These are phyloP conservation scores for Chloranthus sessilifolius DNA, from an alignment of 164 flowering plant species.

Conservation along the genomic window DNA sequence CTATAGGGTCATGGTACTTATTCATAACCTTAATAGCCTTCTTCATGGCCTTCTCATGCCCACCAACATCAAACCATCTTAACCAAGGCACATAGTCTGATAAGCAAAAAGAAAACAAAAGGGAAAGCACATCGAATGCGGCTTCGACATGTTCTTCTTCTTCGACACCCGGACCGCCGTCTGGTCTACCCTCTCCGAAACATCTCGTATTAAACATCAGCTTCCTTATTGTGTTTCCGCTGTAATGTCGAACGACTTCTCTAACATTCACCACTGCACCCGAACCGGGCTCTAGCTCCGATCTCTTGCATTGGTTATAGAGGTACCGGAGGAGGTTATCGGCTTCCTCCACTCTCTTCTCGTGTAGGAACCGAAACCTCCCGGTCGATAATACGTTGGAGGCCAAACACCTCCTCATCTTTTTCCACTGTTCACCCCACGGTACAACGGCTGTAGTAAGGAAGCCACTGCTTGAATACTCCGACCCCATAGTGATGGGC, in stretches of 20 bases:
- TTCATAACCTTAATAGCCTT: constrained; percentile 12
- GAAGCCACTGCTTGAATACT: constrained; percentile 23
- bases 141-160: constrained; percentile 24
- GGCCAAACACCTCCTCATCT: constrained; percentile 28
- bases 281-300: background rate
- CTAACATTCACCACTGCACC: constrained; percentile 12
- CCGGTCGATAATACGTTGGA: constrained; percentile 23
- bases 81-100: constrained; percentile 27
- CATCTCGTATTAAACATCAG: constrained; percentile 25
- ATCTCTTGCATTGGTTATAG: constrained; percentile 18
- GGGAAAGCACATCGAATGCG: constrained; percentile 12
- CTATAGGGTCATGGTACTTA: constrained; percentile 25
- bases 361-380: constrained; percentile 26
- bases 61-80: constrained; percentile 32
- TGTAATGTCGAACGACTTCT: constrained; percentile 9
- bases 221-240: constrained; percentile 24
- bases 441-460: constrained; percentile 19
- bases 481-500: constrained; percentile 21
- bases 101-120: constrained; percentile 20
- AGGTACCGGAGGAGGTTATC: constrained; percentile 27
- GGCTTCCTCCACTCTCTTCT: constrained; percentile 31
- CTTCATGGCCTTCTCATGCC: constrained; percentile 29
- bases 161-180: constrained; percentile 25
- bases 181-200: constrained; percentile 17
- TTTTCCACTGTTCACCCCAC: constrained; percentile 34